A percentile compares a stretch with the other conserved stretches of the same genome.
phyloP scores from a whole-genome alignment of 495 filamentous ascomycete species.

The Aspergillus olivimuriae region DNA sequence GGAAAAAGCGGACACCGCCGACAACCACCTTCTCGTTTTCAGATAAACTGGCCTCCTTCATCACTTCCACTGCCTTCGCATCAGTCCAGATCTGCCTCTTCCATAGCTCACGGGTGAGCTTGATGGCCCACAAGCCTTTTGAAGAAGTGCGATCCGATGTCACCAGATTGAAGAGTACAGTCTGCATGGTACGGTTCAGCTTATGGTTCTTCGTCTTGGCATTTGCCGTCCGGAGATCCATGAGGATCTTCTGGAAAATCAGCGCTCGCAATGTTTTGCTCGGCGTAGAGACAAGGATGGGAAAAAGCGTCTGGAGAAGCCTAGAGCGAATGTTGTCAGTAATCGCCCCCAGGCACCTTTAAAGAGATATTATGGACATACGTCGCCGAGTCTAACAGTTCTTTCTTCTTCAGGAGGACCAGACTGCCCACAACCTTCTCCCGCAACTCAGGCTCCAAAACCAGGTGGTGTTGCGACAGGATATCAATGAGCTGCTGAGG shows the following conservation, averaged over 20 bases:
- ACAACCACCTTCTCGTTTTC: constrained; percentile 85
- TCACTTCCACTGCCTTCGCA: constrained; percentile 81
- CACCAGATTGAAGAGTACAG: constrained; percentile 83
- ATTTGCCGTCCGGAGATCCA: constrained; percentile 81
- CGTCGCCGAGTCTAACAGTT: constrained; percentile 76
- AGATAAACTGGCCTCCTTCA: constrained; percentile 80
- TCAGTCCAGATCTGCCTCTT: constrained; percentile 85
- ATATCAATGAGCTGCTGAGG: constrained; percentile 75
- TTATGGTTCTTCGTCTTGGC: constrained; percentile 80
- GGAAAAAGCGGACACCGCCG: constrained; percentile 86
- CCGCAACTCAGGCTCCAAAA: constrained; percentile 71
- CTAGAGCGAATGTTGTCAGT: constrained; percentile 16
- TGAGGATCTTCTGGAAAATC: constrained; percentile 85
- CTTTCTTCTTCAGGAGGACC: constrained; percentile 82
- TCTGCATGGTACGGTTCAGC: constrained; percentile 88
- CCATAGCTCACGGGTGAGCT: constrained; percentile 82
- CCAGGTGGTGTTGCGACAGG: constrained; percentile 70
- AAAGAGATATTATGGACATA: constrained; percentile 20
- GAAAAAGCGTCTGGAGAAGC: constrained; percentile 83
- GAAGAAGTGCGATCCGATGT: constrained; percentile 74
- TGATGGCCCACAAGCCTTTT: constrained; percentile 91
- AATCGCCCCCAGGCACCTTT: constrained; percentile 9
- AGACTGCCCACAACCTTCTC: constrained; percentile 94
- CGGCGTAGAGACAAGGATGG: constrained; percentile 77
- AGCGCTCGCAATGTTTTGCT: constrained; percentile 81